These are phyloP conservation scores for Eimeria acervulina DNA, from an alignment of 169 alveolate species.

Conservation along the genomic window DNA sequence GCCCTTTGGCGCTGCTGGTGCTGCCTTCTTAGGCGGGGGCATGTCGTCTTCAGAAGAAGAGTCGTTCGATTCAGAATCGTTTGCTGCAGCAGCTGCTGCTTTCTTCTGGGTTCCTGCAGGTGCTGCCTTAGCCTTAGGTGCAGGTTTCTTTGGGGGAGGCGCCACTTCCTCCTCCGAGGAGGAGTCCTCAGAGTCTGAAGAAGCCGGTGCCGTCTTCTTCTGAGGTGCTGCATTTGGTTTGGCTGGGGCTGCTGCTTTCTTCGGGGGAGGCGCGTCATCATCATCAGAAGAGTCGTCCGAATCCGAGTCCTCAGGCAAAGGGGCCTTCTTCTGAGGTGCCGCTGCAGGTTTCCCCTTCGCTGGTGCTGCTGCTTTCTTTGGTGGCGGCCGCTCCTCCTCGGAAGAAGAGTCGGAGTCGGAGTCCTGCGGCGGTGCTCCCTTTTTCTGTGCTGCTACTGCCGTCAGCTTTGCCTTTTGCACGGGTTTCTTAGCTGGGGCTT, in stretches of 20 bases:
- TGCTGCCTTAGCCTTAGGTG: constrained; percentile 65
- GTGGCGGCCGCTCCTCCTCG: constrained; percentile 32
- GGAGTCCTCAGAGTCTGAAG: constrained; percentile 42
- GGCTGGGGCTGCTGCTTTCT: constrained; percentile 10
- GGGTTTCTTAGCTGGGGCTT: constrained; percentile 50
- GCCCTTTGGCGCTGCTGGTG: constrained; percentile 12
- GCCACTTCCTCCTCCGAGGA: constrained; percentile 57
- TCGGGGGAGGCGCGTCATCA: constrained; percentile 22
- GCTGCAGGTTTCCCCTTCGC: constrained; percentile 23
- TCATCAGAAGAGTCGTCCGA: constrained; percentile 37
- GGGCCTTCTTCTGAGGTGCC: constrained; percentile 21
- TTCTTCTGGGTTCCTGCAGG: constrained; percentile 19
- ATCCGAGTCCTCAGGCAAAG: constrained; percentile 21
- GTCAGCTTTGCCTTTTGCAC: constrained; percentile 27
- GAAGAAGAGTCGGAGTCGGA: constrained; percentile 51
- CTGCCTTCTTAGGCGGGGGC: constrained; percentile 36
- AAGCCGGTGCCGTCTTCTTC: neutral
- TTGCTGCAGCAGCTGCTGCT: constrained; percentile 33
- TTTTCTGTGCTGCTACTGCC: constrained; percentile 26
- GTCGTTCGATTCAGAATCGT: constrained; percentile 57
- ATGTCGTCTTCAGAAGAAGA: constrained; percentile 35
- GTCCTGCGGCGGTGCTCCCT: neutral
- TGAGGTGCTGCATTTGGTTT: constrained; percentile 20
- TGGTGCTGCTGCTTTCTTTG: constrained; percentile 10
- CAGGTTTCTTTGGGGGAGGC: constrained; percentile 50